These are phyloP conservation scores for Leptodermis oblonga DNA, from an alignment of 257 asterid species.

Conservation along the genomic window DNA sequence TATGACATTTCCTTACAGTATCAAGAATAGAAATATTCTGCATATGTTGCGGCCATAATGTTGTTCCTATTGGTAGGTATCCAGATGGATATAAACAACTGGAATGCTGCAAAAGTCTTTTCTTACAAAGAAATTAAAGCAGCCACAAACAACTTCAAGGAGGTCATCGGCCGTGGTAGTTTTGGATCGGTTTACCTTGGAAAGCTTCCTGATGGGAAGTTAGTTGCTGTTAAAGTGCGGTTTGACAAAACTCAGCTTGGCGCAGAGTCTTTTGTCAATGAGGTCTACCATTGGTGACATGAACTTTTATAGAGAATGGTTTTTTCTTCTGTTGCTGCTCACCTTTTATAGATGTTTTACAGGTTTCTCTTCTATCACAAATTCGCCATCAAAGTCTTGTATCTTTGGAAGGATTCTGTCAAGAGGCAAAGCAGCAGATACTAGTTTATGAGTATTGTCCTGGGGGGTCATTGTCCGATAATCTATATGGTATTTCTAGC, in stretches of 20 bases:
- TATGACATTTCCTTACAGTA: conserved; percentile 23
- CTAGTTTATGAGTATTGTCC: conserved; percentile 81
- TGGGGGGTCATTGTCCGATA: conserved; percentile 82
- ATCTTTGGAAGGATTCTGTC: conserved; percentile 83
- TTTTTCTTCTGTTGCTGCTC: neutral
- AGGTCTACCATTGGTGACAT: conserved; percentile 42
- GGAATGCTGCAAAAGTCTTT: conserved; percentile 65
- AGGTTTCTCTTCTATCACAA: conserved; percentile 80
- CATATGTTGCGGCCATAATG: neutral
- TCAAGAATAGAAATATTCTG: neutral
- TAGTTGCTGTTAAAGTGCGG: conserved; percentile 86
- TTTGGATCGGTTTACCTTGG: conserved; percentile 84
- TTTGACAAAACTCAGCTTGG: conserved; percentile 80
- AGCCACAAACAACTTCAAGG: conserved; percentile 77
- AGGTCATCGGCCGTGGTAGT: conserved; percentile 81
- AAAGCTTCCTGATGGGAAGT: conserved; percentile 64
- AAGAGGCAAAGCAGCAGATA: conserved; percentile 83
- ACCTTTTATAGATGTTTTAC: conserved; percentile 17
- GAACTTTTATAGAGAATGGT: neutral
- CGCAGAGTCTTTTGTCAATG: conserved; percentile 85
- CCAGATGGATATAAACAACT: conserved; percentile 42
- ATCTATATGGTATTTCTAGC: conserved; percentile 59
- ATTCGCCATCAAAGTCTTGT: conserved; percentile 78
- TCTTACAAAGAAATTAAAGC: conserved; percentile 76
- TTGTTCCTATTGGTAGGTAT: conserved; percentile 26